Conservation (phyloP, 1,284 basidiomycete species). For the Irpex sp. region DNA sequence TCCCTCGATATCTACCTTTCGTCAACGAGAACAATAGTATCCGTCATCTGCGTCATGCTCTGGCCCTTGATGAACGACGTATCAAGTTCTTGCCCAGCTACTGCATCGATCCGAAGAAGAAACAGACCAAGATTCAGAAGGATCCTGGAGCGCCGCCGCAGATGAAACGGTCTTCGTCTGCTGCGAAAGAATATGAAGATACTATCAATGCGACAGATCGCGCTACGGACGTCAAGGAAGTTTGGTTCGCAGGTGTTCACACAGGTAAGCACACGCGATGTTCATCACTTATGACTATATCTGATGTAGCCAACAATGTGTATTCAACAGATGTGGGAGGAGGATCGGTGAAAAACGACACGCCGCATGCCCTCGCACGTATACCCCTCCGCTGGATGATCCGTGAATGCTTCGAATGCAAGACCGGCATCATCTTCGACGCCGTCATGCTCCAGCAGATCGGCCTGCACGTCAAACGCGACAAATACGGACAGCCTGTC, state of each 20-base stretch:
- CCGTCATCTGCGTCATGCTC: constrained; percentile 35
- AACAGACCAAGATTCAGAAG: not conserved
- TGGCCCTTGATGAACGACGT: constrained; percentile 39
- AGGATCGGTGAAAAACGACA: constrained; percentile 46
- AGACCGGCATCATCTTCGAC: constrained; percentile 30
- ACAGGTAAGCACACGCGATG: constrained; percentile 4
- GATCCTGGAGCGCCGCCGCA: not conserved
- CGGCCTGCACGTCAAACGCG: constrained; percentile 9
- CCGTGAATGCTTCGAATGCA: constrained; percentile 41
- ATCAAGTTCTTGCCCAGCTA: constrained; percentile 16
- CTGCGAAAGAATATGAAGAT: constrained; percentile 4
- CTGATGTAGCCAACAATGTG: not conserved
- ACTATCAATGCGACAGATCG: not conserved
- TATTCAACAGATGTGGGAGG: constrained; percentile 40
- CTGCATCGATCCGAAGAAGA: constrained; percentile 8
- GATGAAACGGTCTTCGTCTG: not conserved
- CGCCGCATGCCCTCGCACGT: constrained; percentile 45
- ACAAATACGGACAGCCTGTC: not conserved
- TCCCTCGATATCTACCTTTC: constrained; percentile 36
- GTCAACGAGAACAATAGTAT: constrained; percentile 32
- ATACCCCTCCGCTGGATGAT: constrained; percentile 63
- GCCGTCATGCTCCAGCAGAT: constrained; percentile 17
- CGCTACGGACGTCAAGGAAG: constrained; percentile 15
- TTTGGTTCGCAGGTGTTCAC: constrained; percentile 20
- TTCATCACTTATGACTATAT: not conserved